Base-by-base conservation (phyloP, 78 protist species). In the Mantamonas sphyraenae region DNA sequence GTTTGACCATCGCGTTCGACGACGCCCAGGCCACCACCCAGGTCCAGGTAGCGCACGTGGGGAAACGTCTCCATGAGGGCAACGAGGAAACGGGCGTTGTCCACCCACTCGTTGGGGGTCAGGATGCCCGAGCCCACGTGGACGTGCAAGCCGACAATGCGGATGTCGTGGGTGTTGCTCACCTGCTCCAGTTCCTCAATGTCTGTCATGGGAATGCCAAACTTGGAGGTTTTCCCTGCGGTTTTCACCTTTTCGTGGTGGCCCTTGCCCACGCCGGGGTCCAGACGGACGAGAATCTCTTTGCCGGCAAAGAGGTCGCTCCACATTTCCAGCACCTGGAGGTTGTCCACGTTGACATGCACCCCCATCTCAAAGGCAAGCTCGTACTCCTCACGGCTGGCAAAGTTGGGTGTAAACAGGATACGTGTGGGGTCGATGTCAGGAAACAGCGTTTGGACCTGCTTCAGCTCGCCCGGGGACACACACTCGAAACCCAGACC, bases 401-500 rank as follows among this genome's bases (percentile, higher is more conserved):
- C 70, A 34, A 64, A 64, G 57, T 64, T 64, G 42, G 70, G 70
- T 26, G 70, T 64, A 10, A 33, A 64, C 31, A 64, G 47, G 30
- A 61, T 61, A 24, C 26, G 55, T n/a, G 43, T 16, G 5, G 16
- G 5, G 55, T 16, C n/a, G 31, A 24, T 2, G 5, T 16, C 31
- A 8, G 43, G 55, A 7, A 16, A 16, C 5, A 40, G 43, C 47
- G 14, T 2, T 8, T 22, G 20, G 7, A 24, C 43, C n/a, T 22
- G 5, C 43, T 61, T 7, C 30, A 61, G 26, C 20, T 61, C 66
- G 47, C 66, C 66, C 28, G 20, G 43, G 28, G 66, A 61, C 9
- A 61, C 66, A 24, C 55, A 40, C 55, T 61, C 66, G 14, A 61
- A 17, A 28, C 66, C 66, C 5, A 61, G 14, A 24, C 66, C 66